Percentiles rank a stretch among this genome's conserved stretches.
Conservation (phyloP, 73 alveolate genomes). For the Urostyla sp. region DNA sequence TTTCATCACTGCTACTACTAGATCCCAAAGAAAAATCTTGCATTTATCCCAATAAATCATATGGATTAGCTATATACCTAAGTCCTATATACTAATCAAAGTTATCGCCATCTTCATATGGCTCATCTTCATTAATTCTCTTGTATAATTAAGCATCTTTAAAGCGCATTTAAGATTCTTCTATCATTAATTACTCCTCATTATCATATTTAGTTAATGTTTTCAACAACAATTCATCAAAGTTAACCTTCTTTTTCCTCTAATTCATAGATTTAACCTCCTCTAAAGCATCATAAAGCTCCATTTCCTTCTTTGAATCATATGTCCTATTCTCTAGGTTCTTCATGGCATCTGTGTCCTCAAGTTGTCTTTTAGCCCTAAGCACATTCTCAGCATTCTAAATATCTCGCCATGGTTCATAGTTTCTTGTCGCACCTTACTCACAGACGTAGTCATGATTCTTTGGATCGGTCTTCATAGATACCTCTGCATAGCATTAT, state of each 20-base stretch:
- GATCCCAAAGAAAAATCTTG: too few species aligned
- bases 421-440: conserved; percentile 96
- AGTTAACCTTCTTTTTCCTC: conserved; percentile 86
- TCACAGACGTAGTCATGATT: conserved; percentile 97
- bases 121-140: conserved; percentile 37
- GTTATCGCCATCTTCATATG: conserved; percentile 56
- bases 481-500: conserved; percentile 94
- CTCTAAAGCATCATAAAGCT: conserved; percentile 95
- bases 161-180: conserved; percentile 4
- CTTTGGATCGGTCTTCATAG: conserved; percentile 99
- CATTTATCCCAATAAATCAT: conserved; percentile 22
- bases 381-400: conserved; percentile 91
- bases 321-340: conserved; percentile 96
- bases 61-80: conserved; percentile 23
- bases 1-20: too few species aligned
- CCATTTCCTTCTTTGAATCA: conserved; percentile 98
- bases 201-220: conserved; percentile 44
- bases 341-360: conserved; percentile 97
- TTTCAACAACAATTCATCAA: conserved; percentile 76
- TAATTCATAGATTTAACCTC: conserved; percentile 92
- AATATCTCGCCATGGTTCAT: conserved; percentile 97
- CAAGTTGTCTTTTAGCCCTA: conserved; percentile 87
- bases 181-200: conserved; percentile 2
- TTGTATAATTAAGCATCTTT: conserved; percentile 31
- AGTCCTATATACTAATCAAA: conserved; percentile 32